These are phyloP conservation scores for Alectoria sarmentosa DNA, from an alignment of 495 filamentous ascomycete species.

Conservation along the genomic window DNA sequence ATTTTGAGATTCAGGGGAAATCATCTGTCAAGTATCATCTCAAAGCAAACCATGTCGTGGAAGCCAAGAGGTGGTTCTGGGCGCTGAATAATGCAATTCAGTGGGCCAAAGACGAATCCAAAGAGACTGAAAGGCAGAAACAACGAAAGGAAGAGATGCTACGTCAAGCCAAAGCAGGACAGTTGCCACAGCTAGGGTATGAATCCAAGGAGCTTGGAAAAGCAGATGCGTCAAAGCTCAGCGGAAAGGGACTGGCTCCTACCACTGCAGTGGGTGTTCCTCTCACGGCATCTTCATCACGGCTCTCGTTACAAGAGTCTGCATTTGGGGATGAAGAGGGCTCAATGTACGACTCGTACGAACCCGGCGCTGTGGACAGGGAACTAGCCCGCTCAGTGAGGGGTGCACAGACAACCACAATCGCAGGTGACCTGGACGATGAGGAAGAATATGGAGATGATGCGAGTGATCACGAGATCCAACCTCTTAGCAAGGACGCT, in stretches of 20 bases:
- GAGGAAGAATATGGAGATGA: constrained; percentile 80
- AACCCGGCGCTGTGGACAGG: constrained; percentile 47
- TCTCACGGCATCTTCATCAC: constrained; percentile 41
- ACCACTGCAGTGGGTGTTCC: constrained; percentile 36
- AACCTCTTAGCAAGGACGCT: constrained; percentile 73
- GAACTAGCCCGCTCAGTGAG: constrained; percentile 42
- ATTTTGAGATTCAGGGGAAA: constrained; percentile 95
- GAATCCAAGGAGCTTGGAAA: constrained; percentile 26
- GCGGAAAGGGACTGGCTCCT: constrained; percentile 35
- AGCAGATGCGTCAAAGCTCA: constrained; percentile 32
- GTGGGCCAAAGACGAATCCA: constrained; percentile 94
- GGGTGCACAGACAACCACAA: constrained; percentile 27
- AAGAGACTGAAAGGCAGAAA: constrained; percentile 71
- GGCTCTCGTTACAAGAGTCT: constrained; percentile 43
- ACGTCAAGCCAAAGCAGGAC: constrained; percentile 59
- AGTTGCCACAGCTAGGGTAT: constrained; percentile 20
- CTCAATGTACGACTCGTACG: constrained; percentile 49
- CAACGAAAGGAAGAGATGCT: constrained; percentile 67
- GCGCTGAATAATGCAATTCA: constrained; percentile 97
- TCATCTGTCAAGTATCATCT: constrained; percentile 98
- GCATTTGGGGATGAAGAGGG: constrained; percentile 47
- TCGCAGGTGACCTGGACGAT: constrained; percentile 53
- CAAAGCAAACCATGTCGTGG: constrained; percentile 92
- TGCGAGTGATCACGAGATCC: constrained; percentile 68
- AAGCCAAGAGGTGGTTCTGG: constrained; percentile 96